A percentile compares a stretch with the other conserved stretches of the same genome.
Evolutionary conservation across 768 basidiomycete genomes (phyloP).

Genomic region (Leccinum obscurum): DNA sequence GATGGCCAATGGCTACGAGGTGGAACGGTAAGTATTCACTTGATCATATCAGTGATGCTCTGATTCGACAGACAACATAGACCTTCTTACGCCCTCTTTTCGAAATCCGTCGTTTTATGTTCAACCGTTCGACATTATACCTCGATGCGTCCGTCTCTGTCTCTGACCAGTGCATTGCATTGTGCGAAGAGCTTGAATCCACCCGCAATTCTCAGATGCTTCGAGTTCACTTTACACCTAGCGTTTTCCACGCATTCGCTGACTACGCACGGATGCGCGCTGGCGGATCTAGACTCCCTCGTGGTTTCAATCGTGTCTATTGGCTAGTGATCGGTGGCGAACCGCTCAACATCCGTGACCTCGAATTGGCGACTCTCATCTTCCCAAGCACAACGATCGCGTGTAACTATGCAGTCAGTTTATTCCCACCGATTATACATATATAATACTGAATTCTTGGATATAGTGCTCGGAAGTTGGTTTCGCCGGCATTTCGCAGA

Average conservation of each 20-base stretch:
- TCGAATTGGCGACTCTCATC: constrained; percentile 13
- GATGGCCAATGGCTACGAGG: constrained; percentile 21
- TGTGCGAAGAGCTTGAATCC: constrained; percentile 15
- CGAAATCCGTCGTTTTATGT: constrained; percentile 21
- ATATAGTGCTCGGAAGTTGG: constrained; percentile 17
- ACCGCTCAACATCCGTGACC: constrained; percentile 8
- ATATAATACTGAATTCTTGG: background rate
- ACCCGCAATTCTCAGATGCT: constrained; percentile 15
- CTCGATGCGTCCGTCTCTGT: constrained; percentile 13
- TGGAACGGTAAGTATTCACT: constrained; percentile 7
- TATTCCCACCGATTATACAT: background rate
- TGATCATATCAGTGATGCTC: background rate
- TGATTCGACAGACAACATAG: constrained; percentile 4
- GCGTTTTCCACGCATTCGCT: constrained; percentile 18
- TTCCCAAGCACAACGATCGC: constrained; percentile 16
- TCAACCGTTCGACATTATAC: constrained; percentile 17
- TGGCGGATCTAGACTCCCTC: constrained; percentile 13
- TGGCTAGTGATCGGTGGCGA: constrained; percentile 21
- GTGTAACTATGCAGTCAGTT: constrained; percentile 16
- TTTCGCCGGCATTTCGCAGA: constrained; percentile 18
- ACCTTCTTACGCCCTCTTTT: constrained; percentile 19
- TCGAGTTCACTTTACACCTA: constrained; percentile 17
- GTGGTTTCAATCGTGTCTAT: constrained; percentile 19
- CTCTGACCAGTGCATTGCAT: constrained; percentile 9
- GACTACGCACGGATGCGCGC: constrained; percentile 13